Conservation (phyloP, 2,329 filamentous ascomycete genomes). For the Mycosphaerelloides madeirae region DNA sequence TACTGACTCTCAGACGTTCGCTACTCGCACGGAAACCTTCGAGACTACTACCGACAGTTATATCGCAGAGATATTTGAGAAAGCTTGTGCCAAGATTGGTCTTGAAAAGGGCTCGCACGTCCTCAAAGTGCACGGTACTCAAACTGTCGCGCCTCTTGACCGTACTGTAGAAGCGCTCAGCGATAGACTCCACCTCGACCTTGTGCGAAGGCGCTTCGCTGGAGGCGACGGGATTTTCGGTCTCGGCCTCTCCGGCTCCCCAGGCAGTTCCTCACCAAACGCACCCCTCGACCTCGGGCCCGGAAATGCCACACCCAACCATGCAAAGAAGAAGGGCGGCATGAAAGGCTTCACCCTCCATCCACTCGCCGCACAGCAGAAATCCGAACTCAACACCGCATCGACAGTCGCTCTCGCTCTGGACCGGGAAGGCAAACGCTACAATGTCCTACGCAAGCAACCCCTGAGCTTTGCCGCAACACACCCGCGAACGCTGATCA, state of each 20-base stretch:
- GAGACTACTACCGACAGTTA: slow-evolving; percentile 74
- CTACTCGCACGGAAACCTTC: slow-evolving; percentile 67
- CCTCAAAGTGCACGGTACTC: slow-evolving; percentile 69
- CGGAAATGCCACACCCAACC: slow-evolving; percentile 25
- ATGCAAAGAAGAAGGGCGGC: slow-evolving; percentile 31
- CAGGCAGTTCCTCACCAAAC: slow-evolving; percentile 66
- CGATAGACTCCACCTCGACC: slow-evolving; percentile 68
- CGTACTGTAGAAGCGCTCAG: slow-evolving; percentile 75
- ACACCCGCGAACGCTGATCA: slow-evolving; percentile 70
- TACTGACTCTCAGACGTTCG: slow-evolving; percentile 60
- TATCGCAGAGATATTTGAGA: slow-evolving; percentile 74
- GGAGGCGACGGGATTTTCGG: slow-evolving; percentile 53
- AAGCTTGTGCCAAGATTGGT: slow-evolving; percentile 70
- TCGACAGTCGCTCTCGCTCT: slow-evolving; percentile 41
- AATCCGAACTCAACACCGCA: slow-evolving; percentile 19
- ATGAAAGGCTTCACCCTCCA: slow-evolving; percentile 41
- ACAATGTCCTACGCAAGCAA: slow-evolving; percentile 76
- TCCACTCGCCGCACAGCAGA: slow-evolving; percentile 56
- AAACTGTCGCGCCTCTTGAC: slow-evolving; percentile 70
- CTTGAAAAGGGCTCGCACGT: slow-evolving; percentile 76
- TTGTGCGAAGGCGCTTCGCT: slow-evolving; percentile 65
- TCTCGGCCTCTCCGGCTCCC: slow-evolving; percentile 63
- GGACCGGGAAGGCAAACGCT: slow-evolving; percentile 53
- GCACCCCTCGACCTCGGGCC: slow-evolving; percentile 54
- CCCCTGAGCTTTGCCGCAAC: slow-evolving; percentile 73